phyloP scores from a whole-genome alignment of 257 asterid genomes.

The Solanum pinnatisectum region DNA sequence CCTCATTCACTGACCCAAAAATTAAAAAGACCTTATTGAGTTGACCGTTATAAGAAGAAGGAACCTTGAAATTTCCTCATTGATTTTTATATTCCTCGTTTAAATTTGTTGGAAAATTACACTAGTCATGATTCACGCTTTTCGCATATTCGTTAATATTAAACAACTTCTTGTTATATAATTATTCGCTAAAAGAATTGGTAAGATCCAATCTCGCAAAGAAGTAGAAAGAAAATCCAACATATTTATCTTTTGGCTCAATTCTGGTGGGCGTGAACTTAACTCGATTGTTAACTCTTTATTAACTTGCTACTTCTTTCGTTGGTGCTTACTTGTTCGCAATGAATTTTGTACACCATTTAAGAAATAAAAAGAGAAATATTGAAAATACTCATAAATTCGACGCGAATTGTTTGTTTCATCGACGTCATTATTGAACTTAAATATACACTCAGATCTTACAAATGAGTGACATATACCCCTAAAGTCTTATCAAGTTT shows the following conservation, averaged over 20 bases:
- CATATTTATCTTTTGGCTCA: neutral
- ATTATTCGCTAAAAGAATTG: neutral
- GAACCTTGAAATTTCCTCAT: neutral
- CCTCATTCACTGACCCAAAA: neutral
- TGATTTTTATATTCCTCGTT: neutral
- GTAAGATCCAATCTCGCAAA: neutral
- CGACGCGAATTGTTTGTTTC: too few relatives aligned
- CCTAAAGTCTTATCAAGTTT: too few relatives aligned
- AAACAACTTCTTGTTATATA: neutral
- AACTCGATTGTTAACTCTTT: neutral
- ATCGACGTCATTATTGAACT: too few relatives aligned
- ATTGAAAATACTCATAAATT: too few relatives aligned
- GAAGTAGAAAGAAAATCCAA: neutral
- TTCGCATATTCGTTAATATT: neutral
- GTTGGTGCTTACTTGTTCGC: too few relatives aligned
- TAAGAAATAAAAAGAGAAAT: too few relatives aligned
- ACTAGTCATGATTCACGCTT: neutral
- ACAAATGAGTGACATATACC: too few relatives aligned
- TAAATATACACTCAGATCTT: too few relatives aligned
- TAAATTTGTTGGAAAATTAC: neutral
- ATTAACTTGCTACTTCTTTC: neutral
- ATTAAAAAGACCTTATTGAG: neutral
- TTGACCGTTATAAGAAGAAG: neutral
- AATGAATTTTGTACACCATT: neutral
- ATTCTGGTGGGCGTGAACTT: neutral